Evolutionary conservation across 192 early-diverging fungal species (phyloP).

Genomic region (Coemansia sp.): DNA sequence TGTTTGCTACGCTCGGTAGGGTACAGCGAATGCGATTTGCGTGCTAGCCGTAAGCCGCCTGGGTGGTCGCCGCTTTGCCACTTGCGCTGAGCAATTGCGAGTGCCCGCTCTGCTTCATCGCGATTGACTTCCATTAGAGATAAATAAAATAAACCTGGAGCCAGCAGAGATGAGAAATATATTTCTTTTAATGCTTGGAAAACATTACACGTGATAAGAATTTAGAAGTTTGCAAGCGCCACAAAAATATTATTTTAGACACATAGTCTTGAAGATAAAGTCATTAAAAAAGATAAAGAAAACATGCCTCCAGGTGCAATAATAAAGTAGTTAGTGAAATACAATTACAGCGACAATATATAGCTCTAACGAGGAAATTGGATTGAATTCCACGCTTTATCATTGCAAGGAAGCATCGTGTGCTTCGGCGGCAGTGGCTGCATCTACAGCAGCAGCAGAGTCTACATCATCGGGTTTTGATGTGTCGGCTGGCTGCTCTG

Average conservation of each 20-base stretch:
- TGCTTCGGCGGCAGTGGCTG: background rate
- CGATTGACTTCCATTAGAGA: constrained; percentile 74
- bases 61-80: constrained; percentile 63
- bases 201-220: too few relatives aligned
- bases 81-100: constrained; percentile 74
- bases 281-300: constrained; percentile 2
- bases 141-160: constrained; percentile 18
- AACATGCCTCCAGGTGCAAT: constrained; percentile 2
- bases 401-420: background rate
- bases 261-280: constrained; percentile 5
- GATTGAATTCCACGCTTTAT: background rate
- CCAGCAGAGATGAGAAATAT: too few relatives aligned
- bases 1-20: constrained; percentile 65
- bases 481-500: background rate
- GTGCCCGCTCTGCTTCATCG: constrained; percentile 79
- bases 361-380: background rate
- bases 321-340: background rate
- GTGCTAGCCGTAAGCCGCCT: constrained; percentile 76
- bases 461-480: too few relatives aligned
- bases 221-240: too few relatives aligned
- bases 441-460: background rate
- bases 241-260: too few relatives aligned
- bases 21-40: constrained; percentile 76
- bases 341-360: background rate
- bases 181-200: too few relatives aligned